Base-by-base conservation (phyloP, 2,329 filamentous ascomycete genomes). In the Colletotrichum viniferum region DNA sequence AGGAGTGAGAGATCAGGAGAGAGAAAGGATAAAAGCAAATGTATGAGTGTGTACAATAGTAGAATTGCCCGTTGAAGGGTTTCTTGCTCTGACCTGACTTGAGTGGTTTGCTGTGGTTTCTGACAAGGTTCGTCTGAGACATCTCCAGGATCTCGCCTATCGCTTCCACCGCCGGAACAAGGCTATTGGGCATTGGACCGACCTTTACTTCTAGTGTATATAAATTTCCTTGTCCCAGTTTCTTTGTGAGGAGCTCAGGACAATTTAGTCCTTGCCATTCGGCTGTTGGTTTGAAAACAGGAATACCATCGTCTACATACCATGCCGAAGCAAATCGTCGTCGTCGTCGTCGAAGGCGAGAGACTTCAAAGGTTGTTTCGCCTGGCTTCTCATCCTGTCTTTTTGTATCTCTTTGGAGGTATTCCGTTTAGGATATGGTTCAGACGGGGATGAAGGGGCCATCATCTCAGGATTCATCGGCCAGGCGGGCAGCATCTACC, bases 21-120 rank as follows among this genome's bases (percentile, higher is more conserved):
- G 24, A 24, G 24, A 24, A 24, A 26, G 24, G 60, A 62, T 4
- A 62, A 63, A 64, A 52, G 43, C 43, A 21, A 26, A 62, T 71
- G 71, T 69, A 48, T 69, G 65, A 63, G 56, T 60, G 52, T 69
- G 71, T 48, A 58, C 4, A 69, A 2, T 71, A 71, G 13, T 64
- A 55, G 18, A 69, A 30, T 32, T 12, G 61, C 61, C 30, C 61
- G 61, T 43, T 64, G 34, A 52, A 26, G 30, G 34, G 30, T 64
- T 24, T 36, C 30, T 64, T 21, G 61, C 34, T 64, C n/a, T 64
- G 26, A 21, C 4, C 10, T 32, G 36, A 36, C 7, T 36, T 36
- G 0, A 28, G 7, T 16, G 34, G 13, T 7, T 34, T 34, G 6
- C 34, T 14, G 32, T 34, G 32, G 2, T 34, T 34, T 34, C 32